These are phyloP conservation scores for Raphanus hybrid DNA, from an alignment of 441 rosid genomes.

Conservation along the genomic window DNA sequence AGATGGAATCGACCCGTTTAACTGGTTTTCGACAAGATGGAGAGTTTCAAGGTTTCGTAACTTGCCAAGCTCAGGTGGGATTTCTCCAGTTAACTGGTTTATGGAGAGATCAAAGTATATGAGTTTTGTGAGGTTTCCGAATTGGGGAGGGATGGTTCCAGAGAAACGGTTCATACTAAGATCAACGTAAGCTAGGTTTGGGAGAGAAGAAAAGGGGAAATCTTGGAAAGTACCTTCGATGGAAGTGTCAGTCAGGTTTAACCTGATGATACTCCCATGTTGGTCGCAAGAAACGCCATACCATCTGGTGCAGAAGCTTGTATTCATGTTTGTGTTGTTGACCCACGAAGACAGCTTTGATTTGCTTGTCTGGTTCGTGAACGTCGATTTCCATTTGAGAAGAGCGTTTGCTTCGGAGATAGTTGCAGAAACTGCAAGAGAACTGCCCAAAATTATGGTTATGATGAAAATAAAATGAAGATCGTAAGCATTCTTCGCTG, in stretches of 20 bases:
- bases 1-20: slow-evolving; percentile 42
- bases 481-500: background rate
- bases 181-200: slow-evolving; percentile 27
- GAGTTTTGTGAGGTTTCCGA: slow-evolving; percentile 37
- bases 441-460: slow-evolving; percentile 12
- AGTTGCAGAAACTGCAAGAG: slow-evolving; percentile 1
- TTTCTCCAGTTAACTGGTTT: slow-evolving; percentile 4
- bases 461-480: slow-evolving; percentile 14
- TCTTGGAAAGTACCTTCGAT: slow-evolving; percentile 43
- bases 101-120: slow-evolving; percentile 19
- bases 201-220: slow-evolving; percentile 38
- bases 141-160: slow-evolving; percentile 33
- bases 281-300: slow-evolving; percentile 32
- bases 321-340: slow-evolving; percentile 11
- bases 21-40: slow-evolving; percentile 39
- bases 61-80: slow-evolving; percentile 20
- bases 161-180: slow-evolving; percentile 30
- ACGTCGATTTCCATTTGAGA: slow-evolving; percentile 23
- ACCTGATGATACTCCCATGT: background rate
- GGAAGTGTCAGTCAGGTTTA: slow-evolving; percentile 33
- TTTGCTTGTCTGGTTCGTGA: slow-evolving; percentile 19
- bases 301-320: slow-evolving; percentile 24
- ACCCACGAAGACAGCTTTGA: slow-evolving; percentile 30
- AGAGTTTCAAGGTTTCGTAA: slow-evolving; percentile 38
- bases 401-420: slow-evolving; percentile 28